Evolutionary conservation across 1,139 yeast genomes (phyloP).

Genomic region (Geotrichum histeridarum): DNA sequence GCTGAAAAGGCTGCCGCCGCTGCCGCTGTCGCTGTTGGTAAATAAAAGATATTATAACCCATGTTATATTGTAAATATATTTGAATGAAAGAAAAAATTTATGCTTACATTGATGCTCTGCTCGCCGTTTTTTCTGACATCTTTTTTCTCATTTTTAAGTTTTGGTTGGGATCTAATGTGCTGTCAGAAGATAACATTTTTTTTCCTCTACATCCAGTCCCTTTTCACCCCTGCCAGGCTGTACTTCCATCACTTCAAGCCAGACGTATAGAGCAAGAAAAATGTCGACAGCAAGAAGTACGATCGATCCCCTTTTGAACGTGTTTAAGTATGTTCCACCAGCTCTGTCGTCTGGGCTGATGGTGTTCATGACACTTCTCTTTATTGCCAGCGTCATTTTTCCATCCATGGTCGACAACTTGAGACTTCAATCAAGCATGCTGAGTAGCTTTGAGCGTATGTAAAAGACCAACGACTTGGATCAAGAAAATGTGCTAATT

Average conservation of each 20-base stretch:
- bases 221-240: background rate
- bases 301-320: constrained; percentile 12
- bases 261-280: background rate
- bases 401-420: constrained; percentile 37
- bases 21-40: constrained; percentile 3
- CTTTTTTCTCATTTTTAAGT: constrained; percentile 6
- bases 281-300: constrained; percentile 10
- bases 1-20: constrained; percentile 16
- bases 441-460: constrained; percentile 48
- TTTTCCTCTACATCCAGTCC: background rate
- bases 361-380: constrained; percentile 49
- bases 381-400: constrained; percentile 37
- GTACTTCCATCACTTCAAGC: background rate
- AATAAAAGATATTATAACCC: background rate
- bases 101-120: background rate
- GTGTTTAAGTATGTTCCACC: constrained; percentile 41
- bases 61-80: background rate
- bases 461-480: constrained; percentile 14
- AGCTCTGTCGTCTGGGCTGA: constrained; percentile 63
- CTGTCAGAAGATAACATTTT: background rate
- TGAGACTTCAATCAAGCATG: constrained; percentile 52
- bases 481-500: background rate
- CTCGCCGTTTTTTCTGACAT: background rate
- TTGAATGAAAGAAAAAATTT: background rate
- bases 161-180: background rate